Evolutionary conservation across 169 alveolate genomes (phyloP).

Genomic region (Plasmodium vinckei): DNA sequence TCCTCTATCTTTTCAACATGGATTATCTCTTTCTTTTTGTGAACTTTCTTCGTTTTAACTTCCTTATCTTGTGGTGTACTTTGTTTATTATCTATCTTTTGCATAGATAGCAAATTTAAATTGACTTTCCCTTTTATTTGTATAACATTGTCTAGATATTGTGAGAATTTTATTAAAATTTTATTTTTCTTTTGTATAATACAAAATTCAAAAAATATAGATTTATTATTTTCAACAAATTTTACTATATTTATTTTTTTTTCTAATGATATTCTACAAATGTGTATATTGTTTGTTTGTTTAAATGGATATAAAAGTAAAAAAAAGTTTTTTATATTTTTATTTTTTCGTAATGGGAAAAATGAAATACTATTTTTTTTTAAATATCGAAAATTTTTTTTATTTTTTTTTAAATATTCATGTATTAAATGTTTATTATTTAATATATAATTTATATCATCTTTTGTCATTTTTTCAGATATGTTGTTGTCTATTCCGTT

Average conservation of each 20-base stretch:
- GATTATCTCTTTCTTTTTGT: background rate
- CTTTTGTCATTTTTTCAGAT: slow-evolving; percentile 7
- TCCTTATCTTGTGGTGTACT: background rate
- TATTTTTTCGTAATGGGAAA: slow-evolving; percentile 54
- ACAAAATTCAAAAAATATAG: slow-evolving; percentile 11
- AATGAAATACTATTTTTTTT: slow-evolving; percentile 7
- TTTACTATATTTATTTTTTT: slow-evolving; percentile 31
- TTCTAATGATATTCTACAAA: slow-evolving; percentile 18
- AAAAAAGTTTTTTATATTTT: slow-evolving; percentile 32
- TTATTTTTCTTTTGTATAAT: slow-evolving; percentile 26
- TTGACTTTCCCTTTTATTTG: slow-evolving; percentile 38
- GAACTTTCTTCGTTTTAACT: too few relatives aligned
- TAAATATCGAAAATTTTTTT: slow-evolving; percentile 13
- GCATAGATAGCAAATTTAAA: slow-evolving; percentile 11
- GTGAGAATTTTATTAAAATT: slow-evolving; percentile 24
- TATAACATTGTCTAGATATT: slow-evolving; percentile 28
- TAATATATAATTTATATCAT: slow-evolving; percentile 1
- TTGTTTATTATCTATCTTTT: background rate
- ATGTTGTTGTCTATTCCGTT: background rate
- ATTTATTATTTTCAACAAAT: slow-evolving; percentile 10
- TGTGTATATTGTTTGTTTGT: background rate
- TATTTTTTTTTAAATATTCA: background rate
- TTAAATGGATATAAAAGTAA: slow-evolving; percentile 17
- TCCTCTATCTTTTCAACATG: too few relatives aligned
- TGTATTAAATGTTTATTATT: background rate